These are phyloP conservation scores for Puccinellia tenuiflora DNA, from an alignment of 176 grass and related monocot species.

Conservation along the genomic window DNA sequence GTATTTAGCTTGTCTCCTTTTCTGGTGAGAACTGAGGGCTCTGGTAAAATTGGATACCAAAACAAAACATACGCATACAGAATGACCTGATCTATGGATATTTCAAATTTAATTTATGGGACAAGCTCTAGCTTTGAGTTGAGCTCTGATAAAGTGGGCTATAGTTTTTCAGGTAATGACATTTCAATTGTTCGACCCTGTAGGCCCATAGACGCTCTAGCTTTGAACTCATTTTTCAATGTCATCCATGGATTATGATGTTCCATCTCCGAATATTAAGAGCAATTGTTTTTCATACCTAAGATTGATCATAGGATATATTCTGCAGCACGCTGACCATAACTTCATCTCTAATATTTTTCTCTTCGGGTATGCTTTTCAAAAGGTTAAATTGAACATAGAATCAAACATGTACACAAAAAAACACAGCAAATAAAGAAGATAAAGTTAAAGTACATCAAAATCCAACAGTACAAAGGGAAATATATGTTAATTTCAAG, in stretches of 20 bases:
- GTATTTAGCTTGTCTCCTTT: neutral
- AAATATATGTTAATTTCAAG: constrained; percentile 22
- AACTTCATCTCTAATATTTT: constrained; percentile 22
- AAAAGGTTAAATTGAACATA: constrained; percentile 18
- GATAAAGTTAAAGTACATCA: neutral
- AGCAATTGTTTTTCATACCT: constrained; percentile 18
- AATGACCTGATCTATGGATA: neutral
- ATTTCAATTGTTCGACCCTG: neutral
- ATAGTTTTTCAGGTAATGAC: constrained; percentile 11
- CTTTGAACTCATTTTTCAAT: constrained; percentile 4
- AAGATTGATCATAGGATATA: constrained; percentile 26
- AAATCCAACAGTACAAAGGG: neutral
- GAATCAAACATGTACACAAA: constrained; percentile 18
- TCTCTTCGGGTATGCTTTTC: neutral
- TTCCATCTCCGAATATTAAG: constrained; percentile 18
- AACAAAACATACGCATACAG: neutral
- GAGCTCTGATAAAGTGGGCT: neutral
- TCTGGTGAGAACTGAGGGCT: neutral
- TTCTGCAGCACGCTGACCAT: constrained; percentile 12
- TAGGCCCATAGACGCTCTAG: neutral
- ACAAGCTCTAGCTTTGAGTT: neutral
- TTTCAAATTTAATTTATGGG: neutral
- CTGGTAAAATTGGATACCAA: neutral
- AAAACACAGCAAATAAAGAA: neutral
- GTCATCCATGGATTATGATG: constrained; percentile 6